Base-by-base conservation (phyloP, 495 filamentous ascomycete species). In the Neurospora tetrasperma region DNA sequence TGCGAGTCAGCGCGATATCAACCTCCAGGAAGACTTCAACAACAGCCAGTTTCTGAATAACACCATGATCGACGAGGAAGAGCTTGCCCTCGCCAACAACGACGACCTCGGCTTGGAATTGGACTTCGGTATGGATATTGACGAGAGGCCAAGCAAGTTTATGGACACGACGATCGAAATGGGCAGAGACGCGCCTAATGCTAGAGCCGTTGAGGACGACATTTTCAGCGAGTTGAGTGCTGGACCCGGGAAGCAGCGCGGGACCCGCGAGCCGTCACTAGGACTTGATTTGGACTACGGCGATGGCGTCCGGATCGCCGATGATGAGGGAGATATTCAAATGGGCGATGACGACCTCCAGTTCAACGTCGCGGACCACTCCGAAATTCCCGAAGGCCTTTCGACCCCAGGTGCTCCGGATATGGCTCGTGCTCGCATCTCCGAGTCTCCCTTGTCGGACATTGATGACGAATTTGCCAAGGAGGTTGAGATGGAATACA, bases 111-210 rank as follows among this genome's bases (percentile, higher is more conserved):
- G 86, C 62, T 76, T 90, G 62, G 86, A 86, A 35, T 75, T 91
- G 38, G 89, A 91, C 76, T 85, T 90, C 74, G 88, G 86, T 39
- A 80, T 86, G 74, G 88, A 89, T 74, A 78, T 86, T 68, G 88
- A 88, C 66, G 81, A 85, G 31, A 73, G 77, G 27, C 82, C 83
- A 42, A 80, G 75, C 70, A 82, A 79, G 71, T 71, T 78, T 5
- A 82, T 81, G 74, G 84, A 89, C 72, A 88, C 89, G 72, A 94
- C 91, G 74, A 88, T 96, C 74, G 94, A 97, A 89, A 86, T 93
- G 76, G 93, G 93, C 79, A 89, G 92, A 88, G 91, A 95, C 74
- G 93, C 91, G 39, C 90, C 90, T 16, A 83, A 88, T 18, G 84
- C 90, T 35, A 85, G 88, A 69, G 81, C 85, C 8, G 80, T 91